Conservation (phyloP, 2,329 filamentous ascomycete species). For the Amylocarpus encephaloides region DNA sequence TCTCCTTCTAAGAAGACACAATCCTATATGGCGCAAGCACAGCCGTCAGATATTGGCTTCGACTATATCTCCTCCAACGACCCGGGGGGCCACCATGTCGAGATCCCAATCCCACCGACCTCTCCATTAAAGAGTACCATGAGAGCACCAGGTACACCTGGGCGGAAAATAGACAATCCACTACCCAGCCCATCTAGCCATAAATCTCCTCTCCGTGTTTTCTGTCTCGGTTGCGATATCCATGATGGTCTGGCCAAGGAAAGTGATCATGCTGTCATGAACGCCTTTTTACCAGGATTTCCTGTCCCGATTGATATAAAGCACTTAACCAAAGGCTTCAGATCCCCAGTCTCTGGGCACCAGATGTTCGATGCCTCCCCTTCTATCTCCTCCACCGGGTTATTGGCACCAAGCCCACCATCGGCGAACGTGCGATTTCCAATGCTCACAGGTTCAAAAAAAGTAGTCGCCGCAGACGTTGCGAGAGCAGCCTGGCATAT, state of each 20-base stretch:
- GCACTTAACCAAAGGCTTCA: constrained; percentile 29
- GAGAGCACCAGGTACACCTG: too few species aligned
- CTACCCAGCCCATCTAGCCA: constrained; percentile 25
- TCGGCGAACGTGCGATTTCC: constrained; percentile 24
- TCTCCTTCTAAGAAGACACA: too few species aligned
- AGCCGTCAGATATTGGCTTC: too few species aligned
- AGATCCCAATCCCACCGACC: too few species aligned
- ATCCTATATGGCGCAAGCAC: too few species aligned
- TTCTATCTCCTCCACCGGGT: constrained; percentile 28
- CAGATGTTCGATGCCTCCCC: constrained; percentile 28
- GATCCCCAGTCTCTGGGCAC: constrained; percentile 24
- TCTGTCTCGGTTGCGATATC: constrained; percentile 30
- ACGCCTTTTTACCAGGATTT: constrained; percentile 19
- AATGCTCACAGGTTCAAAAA: constrained; percentile 29
- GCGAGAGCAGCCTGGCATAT: constrained; percentile 30
- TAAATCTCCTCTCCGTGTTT: constrained; percentile 26
- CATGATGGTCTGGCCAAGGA: constrained; percentile 24
- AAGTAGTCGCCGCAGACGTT: constrained; percentile 30
- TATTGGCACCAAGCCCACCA: constrained; percentile 29
- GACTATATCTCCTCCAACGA: too few species aligned
- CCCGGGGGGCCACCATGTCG: too few species aligned
- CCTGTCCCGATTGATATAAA: constrained; percentile 31
- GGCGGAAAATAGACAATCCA: too few species aligned
- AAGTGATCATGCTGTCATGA: constrained; percentile 19
- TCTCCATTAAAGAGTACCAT: too few species aligned